Percentiles rank a stretch among this genome's conserved stretches.
phyloP scores from a whole-genome alignment of 2,329 filamentous ascomycete species.

The Cladosporium sp. region DNA sequence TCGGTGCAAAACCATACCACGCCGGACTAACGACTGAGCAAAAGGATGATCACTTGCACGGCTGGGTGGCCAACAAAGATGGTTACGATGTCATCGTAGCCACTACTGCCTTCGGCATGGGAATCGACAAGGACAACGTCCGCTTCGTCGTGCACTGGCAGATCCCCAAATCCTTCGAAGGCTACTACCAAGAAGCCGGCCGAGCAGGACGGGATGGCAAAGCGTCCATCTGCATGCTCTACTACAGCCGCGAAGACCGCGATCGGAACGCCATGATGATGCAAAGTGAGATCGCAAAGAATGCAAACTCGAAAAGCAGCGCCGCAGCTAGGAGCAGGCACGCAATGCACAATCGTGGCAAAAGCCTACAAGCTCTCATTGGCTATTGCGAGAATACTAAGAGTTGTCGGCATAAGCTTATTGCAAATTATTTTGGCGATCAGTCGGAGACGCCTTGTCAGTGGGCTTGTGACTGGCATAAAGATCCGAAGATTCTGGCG shows the following conservation, averaged over 20 bases:
- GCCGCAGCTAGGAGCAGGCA: constrained; percentile 42
- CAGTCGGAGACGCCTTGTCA: constrained; percentile 33
- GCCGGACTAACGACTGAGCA: constrained; percentile 61
- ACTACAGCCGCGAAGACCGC: constrained; percentile 84
- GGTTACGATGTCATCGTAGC: constrained; percentile 91
- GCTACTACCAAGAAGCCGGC: constrained; percentile 93
- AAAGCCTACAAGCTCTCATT: constrained; percentile 56
- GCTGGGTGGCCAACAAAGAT: constrained; percentile 68
- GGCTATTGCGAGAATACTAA: constrained; percentile 75
- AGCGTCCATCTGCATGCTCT: constrained; percentile 79
- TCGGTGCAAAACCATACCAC: constrained; percentile 71
- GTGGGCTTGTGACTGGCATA: constrained; percentile 48
- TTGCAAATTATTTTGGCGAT: constrained; percentile 76
- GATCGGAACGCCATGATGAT: constrained; percentile 63
- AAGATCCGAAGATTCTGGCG: constrained; percentile 39
- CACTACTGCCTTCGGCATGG: constrained; percentile 96
- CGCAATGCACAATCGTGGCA: constrained; percentile 37
- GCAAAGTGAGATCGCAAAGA: constrained; percentile 37
- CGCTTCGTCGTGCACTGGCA: constrained; percentile 95
- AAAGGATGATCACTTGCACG: constrained; percentile 66
- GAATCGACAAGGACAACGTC: constrained; percentile 92
- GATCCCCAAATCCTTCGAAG: constrained; percentile 88
- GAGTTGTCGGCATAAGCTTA: constrained; percentile 69
- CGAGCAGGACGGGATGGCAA: constrained; percentile 87
- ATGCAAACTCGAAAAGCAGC: constrained; percentile 34